Evolutionary conservation across 345 rosid species (phyloP), one percentile per base, ranked within the genome.

Genomic region (Xanthoceras sorbifolium): DNA sequence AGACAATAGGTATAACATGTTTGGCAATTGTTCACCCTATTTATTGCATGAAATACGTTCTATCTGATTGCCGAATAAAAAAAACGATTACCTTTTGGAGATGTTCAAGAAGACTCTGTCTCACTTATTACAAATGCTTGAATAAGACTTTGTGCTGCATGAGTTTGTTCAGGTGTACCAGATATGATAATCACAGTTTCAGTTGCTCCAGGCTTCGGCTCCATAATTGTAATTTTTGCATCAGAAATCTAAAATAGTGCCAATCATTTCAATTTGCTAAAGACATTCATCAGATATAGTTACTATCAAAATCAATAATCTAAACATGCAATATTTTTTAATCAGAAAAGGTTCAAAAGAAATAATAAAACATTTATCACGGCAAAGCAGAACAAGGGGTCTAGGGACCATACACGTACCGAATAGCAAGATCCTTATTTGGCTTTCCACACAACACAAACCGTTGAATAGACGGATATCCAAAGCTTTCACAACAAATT

Each of bases 71-170:
- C 4, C 14, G 14, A 34, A 38, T 64, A 62, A 29, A 14, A 29
- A 14, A 48, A 20, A 40, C 38, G 0, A 72, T 11, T 73, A 64
- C 77, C 83, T 74, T 29, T 25, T 14, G 28, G 14, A 71, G 26
- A 76, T 26, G 73, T 61, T 85, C 84, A 85, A 72, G 76, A 34
- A 29, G 87, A 67, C 75, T 90, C 87, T 22, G 83, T 82, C 77
- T 92, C 97, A 67, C 89, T 86, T 87, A 89, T 81, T 6, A 92
- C 97, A 76, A 91, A 92, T 50, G 97, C 93, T 79, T 90, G 97
- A 82, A 92, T 89, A 65, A 92, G 93, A 84, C 90, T 83, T 80
- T 92, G 97, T 2, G 94, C 97, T 4, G 97, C 97, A 70, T 92
- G 89, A 0, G 92, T 89, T 83, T 92, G 93, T 72, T 92, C 97